Conservation (phyloP, 345 rosid species). For the Aethionema arabicum region DNA sequence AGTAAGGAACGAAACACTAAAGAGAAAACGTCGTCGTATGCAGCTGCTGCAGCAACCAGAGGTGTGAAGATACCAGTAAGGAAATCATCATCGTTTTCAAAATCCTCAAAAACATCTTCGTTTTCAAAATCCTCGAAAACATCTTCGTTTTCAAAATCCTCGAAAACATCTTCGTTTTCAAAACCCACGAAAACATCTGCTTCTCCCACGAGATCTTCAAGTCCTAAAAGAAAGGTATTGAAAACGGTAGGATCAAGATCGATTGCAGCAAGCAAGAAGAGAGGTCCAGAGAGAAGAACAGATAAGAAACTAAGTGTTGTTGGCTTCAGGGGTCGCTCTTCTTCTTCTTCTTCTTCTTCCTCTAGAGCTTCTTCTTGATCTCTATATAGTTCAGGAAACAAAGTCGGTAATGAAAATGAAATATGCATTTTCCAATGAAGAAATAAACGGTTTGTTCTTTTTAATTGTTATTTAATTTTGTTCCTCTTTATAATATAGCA, state of each 20-base stretch:
- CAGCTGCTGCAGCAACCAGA: conserved; percentile 29
- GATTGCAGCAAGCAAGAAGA: conserved; percentile 39
- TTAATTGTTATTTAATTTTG: too few relatives aligned
- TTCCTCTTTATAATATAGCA: too few relatives aligned
- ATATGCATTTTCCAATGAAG: too few relatives aligned
- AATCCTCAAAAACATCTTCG: conserved; percentile 39
- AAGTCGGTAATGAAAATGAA: conserved; percentile 19
- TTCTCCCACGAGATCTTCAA: conserved; percentile 43
- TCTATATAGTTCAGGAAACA: background rate
- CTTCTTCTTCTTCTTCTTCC: conserved; percentile 48
- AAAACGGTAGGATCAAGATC: conserved; percentile 36
- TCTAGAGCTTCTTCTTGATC: conserved; percentile 43
- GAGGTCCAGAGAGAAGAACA: conserved; percentile 30
- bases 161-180: conserved; percentile 37
- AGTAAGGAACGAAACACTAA: conserved; percentile 44
- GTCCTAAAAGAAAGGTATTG: conserved; percentile 33
- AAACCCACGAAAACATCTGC: conserved; percentile 41
- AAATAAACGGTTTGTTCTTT: too few relatives aligned
- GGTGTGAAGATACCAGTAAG: conserved; percentile 30
- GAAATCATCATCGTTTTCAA: conserved; percentile 38
- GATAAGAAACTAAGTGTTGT: conserved; percentile 65
- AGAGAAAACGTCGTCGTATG: conserved; percentile 32
- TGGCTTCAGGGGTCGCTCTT: conserved; percentile 69
- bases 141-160: conserved; percentile 38
- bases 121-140: conserved; percentile 39